Evolutionary conservation across 768 basidiomycete genomes (phyloP).

Genomic region (Boletus tomentosulus): DNA sequence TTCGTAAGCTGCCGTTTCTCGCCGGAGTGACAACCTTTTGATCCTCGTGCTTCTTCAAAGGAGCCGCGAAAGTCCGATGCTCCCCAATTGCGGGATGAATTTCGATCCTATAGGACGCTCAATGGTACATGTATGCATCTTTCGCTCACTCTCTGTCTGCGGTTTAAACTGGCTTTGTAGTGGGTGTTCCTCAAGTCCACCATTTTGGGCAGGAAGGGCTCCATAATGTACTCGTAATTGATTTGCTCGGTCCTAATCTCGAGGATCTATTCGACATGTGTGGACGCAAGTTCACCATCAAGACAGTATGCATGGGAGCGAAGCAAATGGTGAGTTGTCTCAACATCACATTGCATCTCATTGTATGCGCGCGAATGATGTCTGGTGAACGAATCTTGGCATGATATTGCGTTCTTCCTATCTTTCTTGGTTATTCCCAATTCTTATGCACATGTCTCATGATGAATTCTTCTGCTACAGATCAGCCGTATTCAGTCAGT

Average conservation of each 20-base stretch:
- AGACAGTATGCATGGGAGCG: constrained; percentile 98
- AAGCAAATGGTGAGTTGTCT: constrained; percentile 85
- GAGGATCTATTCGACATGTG: constrained; percentile 99
- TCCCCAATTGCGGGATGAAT: constrained; percentile 95
- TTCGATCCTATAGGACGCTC: constrained; percentile 93
- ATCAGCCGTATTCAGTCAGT: constrained; percentile 95
- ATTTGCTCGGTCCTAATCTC: constrained; percentile 93
- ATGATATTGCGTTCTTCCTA: not conserved
- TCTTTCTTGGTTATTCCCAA: constrained; percentile 5
- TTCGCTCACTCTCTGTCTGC: constrained; percentile 7
- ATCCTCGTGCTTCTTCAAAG: constrained; percentile 37
- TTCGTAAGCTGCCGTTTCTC: constrained; percentile 57
- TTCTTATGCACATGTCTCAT: not conserved
- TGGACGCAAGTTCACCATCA: constrained; percentile 93
- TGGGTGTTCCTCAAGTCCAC: constrained; percentile 96
- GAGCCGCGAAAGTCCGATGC: constrained; percentile 97
- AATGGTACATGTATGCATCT: constrained; percentile 74
- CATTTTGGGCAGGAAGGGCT: constrained; percentile 98
- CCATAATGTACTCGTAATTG: constrained; percentile 93
- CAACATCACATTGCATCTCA: not conserved
- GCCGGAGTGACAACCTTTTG: constrained; percentile 10
- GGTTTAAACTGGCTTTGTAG: constrained; percentile 39
- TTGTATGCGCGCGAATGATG: not conserved
- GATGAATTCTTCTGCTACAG: constrained; percentile 39
- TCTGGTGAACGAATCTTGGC: not conserved